These are phyloP conservation scores for Sporothrix curviconia DNA, from an alignment of 2,329 filamentous ascomycete genomes.

Conservation along the genomic window DNA sequence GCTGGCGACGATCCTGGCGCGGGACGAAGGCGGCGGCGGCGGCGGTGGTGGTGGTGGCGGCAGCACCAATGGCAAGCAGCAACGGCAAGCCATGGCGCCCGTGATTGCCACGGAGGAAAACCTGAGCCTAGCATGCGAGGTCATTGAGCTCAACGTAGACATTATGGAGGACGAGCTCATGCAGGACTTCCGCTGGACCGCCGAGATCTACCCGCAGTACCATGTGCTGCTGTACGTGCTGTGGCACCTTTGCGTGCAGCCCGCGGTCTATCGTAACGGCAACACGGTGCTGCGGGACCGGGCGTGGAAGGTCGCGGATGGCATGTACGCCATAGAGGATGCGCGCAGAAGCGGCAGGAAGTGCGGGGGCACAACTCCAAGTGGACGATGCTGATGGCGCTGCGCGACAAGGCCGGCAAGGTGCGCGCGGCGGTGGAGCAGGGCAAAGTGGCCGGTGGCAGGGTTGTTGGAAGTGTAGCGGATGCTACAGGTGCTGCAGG, in stretches of 20 bases:
- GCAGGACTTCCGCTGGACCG: slow-evolving; percentile 32
- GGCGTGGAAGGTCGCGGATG: slow-evolving; percentile 29
- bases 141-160: slow-evolving; percentile 28
- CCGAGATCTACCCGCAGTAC: slow-evolving; percentile 36
- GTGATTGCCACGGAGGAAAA: slow-evolving; percentile 17
- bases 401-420: slow-evolving; percentile 26
- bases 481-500: no score
- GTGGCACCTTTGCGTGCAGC: slow-evolving; percentile 37
- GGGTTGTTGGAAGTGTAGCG: no score
- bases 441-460: background rate
- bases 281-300: slow-evolving; percentile 19
- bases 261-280: slow-evolving; percentile 24
- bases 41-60: no score
- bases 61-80: background rate
- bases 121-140: slow-evolving; percentile 28
- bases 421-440: slow-evolving; percentile 17
- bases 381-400: slow-evolving; percentile 27
- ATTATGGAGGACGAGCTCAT: slow-evolving; percentile 33
- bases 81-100: background rate
- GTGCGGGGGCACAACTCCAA: slow-evolving; percentile 21
- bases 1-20: slow-evolving; percentile 10
- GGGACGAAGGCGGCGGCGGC: no score
- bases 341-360: slow-evolving; percentile 14
- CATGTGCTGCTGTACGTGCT: slow-evolving; percentile 38
- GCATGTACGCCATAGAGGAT: slow-evolving; percentile 17